These are phyloP conservation scores for Aspergillus indologenus DNA, from an alignment of 495 filamentous ascomycete genomes.

Conservation along the genomic window DNA sequence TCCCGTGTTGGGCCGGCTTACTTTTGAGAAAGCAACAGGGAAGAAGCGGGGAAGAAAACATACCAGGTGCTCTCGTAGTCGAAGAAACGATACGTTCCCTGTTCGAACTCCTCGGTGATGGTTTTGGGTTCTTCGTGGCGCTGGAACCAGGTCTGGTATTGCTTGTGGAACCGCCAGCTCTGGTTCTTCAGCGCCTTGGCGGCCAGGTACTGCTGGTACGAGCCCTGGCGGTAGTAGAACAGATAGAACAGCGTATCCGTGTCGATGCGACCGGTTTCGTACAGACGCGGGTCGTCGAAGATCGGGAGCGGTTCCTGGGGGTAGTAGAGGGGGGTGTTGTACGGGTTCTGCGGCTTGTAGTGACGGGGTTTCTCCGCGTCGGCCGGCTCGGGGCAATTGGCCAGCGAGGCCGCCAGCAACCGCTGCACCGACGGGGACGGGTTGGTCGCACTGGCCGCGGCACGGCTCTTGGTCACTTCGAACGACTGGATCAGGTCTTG, in stretches of 20 bases:
- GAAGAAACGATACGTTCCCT: constrained; percentile 98
- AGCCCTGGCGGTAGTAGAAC: constrained; percentile 96
- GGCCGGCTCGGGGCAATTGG: constrained; percentile 64
- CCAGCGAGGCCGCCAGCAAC: constrained; percentile 68
- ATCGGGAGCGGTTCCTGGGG: constrained; percentile 87
- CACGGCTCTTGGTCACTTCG: constrained; percentile 72
- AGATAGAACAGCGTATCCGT: constrained; percentile 98
- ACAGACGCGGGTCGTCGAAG: constrained; percentile 85
- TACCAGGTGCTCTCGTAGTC: constrained; percentile 99
- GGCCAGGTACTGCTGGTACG: constrained; percentile 94
- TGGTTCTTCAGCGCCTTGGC: constrained; percentile 94
- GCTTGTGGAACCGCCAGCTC: constrained; percentile 98
- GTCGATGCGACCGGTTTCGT: constrained; percentile 72
- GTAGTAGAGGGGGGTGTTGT: constrained; percentile 78
- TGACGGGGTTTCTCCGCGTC: constrained; percentile 80
- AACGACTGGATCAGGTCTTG: constrained; percentile 89
- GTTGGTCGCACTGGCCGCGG: constrained; percentile 36
- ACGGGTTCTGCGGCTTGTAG: constrained; percentile 78
- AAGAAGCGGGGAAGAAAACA: constrained; percentile 32
- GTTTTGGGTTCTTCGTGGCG: constrained; percentile 96
- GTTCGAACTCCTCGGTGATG: constrained; percentile 97
- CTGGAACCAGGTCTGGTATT: constrained; percentile 99
- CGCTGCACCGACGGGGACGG: constrained; percentile 64
- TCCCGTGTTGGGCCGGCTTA: neutral
- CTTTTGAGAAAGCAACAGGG: constrained; percentile 7